phyloP scores from a whole-genome alignment of 2,329 filamentous ascomycete genomes.

The Alternaria sp. region DNA sequence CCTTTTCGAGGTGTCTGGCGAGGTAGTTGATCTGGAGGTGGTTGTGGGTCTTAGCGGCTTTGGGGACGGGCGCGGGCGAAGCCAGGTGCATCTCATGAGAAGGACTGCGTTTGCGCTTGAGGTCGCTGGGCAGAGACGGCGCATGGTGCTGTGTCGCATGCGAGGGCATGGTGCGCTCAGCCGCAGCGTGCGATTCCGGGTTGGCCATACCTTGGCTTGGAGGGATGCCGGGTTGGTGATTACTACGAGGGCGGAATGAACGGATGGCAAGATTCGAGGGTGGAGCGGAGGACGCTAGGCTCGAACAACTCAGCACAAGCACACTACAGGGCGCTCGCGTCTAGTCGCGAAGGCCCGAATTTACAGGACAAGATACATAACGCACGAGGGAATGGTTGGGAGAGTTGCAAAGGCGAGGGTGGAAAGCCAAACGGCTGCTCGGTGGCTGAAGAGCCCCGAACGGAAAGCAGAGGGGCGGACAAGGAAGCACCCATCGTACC shows the following conservation, averaged over 20 bases:
- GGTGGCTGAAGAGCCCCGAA: constrained; percentile 14
- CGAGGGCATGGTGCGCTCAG: constrained; percentile 35
- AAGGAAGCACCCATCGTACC: constrained; percentile 10
- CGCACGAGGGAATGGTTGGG: constrained; percentile 6
- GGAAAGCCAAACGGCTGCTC: constrained; percentile 12
- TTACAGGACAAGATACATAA: constrained; percentile 12
- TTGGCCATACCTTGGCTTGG: constrained; percentile 37
- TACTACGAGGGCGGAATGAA: constrained; percentile 20
- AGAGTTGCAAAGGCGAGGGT: background rate
- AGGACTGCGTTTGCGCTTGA: constrained; percentile 60
- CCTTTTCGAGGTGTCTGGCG: constrained; percentile 68
- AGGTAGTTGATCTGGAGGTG: constrained; percentile 75
- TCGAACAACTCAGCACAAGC: constrained; percentile 13
- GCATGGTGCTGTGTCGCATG: constrained; percentile 34
- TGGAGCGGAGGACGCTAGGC: constrained; percentile 35
- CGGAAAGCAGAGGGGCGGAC: constrained; percentile 12
- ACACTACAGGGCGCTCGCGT: constrained; percentile 10
- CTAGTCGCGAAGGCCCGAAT: constrained; percentile 14
- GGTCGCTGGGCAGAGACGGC: constrained; percentile 36
- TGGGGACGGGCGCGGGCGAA: constrained; percentile 53
- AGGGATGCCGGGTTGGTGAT: constrained; percentile 26
- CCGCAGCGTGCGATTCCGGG: constrained; percentile 30
- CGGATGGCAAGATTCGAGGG: constrained; percentile 27
- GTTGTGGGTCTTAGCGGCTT: constrained; percentile 65
- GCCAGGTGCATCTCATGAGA: constrained; percentile 49